Conservation (phyloP, 179 eudicot genomes). For the Amaranthus tricolor region DNA sequence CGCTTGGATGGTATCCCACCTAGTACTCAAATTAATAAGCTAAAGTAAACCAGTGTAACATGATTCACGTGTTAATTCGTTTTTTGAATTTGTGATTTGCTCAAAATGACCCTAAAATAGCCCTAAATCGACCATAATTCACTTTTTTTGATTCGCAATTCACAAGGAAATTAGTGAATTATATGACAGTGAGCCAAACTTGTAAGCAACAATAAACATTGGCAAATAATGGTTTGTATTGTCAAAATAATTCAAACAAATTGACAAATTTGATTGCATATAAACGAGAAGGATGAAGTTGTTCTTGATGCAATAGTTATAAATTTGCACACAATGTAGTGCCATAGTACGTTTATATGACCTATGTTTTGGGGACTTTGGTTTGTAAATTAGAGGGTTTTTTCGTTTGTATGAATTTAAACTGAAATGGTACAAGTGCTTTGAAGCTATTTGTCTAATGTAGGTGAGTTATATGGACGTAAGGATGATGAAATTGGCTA, state of each 20-base stretch:
- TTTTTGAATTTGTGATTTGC: no score
- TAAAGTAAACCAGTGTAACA: no score
- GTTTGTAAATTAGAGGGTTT: background rate
- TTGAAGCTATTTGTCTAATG: background rate
- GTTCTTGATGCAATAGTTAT: no score
- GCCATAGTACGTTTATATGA: background rate
- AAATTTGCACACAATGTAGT: background rate
- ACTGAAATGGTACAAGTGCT: background rate
- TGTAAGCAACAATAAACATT: background rate
- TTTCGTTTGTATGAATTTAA: no score
- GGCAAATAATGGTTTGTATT: background rate
- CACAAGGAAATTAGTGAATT: no score
- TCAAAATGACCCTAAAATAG: no score
- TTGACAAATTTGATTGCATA: background rate
- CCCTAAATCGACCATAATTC: no score
- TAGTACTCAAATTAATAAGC: background rate
- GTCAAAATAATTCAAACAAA: background rate
- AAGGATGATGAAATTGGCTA: no score
- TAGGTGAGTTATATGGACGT: no score
- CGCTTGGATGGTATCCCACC: background rate
- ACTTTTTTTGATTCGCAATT: no score
- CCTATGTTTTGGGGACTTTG: background rate
- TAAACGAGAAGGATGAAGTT: background rate
- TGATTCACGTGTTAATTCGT: no score
- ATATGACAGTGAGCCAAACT: no score